Evolutionary conservation across 768 basidiomycete genomes (phyloP).

Genomic region (Mycena crocata): DNA sequence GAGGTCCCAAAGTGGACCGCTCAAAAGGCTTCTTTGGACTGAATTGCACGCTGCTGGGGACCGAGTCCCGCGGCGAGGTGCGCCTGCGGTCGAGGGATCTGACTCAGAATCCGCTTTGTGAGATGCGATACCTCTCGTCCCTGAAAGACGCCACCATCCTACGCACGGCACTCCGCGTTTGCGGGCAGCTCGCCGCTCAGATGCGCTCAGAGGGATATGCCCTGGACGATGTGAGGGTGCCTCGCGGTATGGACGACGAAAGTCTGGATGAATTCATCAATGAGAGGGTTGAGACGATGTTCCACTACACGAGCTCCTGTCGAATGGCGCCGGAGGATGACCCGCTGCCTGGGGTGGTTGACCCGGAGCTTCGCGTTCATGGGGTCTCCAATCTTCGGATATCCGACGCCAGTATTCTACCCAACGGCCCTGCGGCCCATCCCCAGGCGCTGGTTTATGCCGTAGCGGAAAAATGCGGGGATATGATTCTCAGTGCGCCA

Average conservation of each 20-base stretch:
- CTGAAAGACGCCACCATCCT: conserved; percentile 5
- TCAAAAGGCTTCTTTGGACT: conserved; percentile 18
- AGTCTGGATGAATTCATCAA: conserved; percentile 53
- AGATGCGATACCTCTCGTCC: conserved; percentile 11
- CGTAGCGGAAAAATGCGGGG: conserved; percentile 23
- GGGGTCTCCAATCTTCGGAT: conserved; percentile 56
- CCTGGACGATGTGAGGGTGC: background rate
- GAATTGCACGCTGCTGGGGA: conserved; percentile 8
- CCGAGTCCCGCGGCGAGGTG: background rate
- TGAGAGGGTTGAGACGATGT: conserved; percentile 57
- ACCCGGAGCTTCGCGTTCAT: conserved; percentile 56
- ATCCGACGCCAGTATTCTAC: conserved; percentile 55
- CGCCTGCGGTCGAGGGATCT: conserved; percentile 11
- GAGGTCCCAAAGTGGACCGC: background rate
- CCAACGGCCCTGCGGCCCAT: conserved; percentile 32
- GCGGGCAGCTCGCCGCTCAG: conserved; percentile 1
- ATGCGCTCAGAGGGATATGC: conserved; percentile 15
- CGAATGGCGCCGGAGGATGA: conserved; percentile 56
- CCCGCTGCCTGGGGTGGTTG: conserved; percentile 53
- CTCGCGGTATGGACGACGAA: conserved; percentile 39
- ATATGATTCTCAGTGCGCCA: conserved; percentile 10
- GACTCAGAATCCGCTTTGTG: background rate
- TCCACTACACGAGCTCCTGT: conserved; percentile 59
- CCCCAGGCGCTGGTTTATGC: conserved; percentile 27
- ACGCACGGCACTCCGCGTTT: conserved; percentile 11